These are phyloP conservation scores for Sporormia fimetaria DNA, from an alignment of 495 filamentous ascomycete species.

Conservation along the genomic window DNA sequence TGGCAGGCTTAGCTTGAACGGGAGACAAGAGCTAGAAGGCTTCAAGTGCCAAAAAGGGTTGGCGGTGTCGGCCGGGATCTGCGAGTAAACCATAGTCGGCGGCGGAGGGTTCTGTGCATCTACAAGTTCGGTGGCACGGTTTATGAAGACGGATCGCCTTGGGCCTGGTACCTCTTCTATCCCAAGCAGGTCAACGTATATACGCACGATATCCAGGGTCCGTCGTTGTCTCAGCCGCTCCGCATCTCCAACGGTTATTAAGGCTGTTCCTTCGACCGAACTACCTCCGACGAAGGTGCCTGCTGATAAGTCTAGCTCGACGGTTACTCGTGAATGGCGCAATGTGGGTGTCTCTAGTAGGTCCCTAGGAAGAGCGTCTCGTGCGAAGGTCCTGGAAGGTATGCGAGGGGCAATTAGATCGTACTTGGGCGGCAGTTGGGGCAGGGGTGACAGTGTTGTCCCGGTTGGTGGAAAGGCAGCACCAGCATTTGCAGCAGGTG, in stretches of 20 bases:
- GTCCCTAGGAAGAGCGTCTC: conserved; percentile 25
- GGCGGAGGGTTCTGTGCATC: conserved; percentile 42
- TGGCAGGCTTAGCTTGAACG: conserved; percentile 44
- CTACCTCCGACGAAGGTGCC: conserved; percentile 35
- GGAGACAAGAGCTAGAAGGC: conserved; percentile 36
- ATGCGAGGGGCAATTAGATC: conserved; percentile 27
- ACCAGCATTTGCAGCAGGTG: conserved; percentile 18
- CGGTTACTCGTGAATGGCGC: conserved; percentile 30
- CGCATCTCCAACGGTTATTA: conserved; percentile 30
- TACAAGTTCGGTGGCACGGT: conserved; percentile 40
- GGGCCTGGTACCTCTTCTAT: conserved; percentile 38
- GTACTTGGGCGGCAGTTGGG: conserved; percentile 20
- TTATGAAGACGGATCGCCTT: conserved; percentile 39
- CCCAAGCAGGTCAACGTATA: conserved; percentile 42
- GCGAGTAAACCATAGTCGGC: conserved; percentile 36
- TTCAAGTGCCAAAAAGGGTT: conserved; percentile 39
- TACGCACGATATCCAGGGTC: conserved; percentile 32
- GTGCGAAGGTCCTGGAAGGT: conserved; percentile 30
- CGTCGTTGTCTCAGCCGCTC: conserved; percentile 27
- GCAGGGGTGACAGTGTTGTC: conserved; percentile 29
- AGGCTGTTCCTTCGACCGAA: conserved; percentile 33
- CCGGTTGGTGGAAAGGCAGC: conserved; percentile 28
- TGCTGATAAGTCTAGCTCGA: conserved; percentile 32
- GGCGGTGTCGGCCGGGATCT: conserved; percentile 24
- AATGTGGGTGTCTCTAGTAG: conserved; percentile 30